Evolutionary conservation across 257 asterid genomes (phyloP).

Genomic region (Anisodus acutangulus): DNA sequence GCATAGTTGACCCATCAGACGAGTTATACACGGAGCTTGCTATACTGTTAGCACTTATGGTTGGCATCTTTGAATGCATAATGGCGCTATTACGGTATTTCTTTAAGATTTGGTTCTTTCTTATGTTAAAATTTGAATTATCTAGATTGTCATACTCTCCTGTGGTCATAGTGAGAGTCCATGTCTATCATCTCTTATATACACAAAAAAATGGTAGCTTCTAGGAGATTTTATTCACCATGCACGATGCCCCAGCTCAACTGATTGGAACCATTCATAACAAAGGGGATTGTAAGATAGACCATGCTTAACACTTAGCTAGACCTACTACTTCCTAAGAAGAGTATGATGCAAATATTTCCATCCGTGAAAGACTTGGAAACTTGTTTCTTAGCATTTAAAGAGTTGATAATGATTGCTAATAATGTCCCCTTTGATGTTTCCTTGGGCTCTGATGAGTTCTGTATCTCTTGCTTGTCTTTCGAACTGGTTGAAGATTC

Average conservation of each 20-base stretch:
- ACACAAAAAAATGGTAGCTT: background rate
- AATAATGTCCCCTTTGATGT: background rate
- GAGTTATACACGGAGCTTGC: constrained; percentile 94
- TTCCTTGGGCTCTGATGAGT: constrained; percentile 1
- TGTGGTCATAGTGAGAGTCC: background rate
- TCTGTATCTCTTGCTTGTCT: background rate
- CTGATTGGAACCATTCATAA: constrained; percentile 7
- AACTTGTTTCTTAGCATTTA: background rate
- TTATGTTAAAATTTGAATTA: constrained; percentile 7
- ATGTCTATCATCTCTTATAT: constrained; percentile 15
- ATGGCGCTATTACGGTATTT: constrained; percentile 92
- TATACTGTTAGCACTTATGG: constrained; percentile 91
- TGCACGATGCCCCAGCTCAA: background rate
- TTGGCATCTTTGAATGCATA: constrained; percentile 84
- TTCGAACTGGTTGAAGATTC: constrained; percentile 21
- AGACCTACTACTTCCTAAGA: constrained; percentile 6
- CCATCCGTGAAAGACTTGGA: background rate
- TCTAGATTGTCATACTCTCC: background rate
- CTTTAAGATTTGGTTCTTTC: constrained; percentile 35
- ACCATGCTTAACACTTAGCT: constrained; percentile 14
- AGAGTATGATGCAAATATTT: background rate
- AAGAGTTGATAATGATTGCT: constrained; percentile 12
- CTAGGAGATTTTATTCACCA: background rate
- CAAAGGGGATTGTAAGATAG: background rate
- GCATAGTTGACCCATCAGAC: constrained; percentile 82